A percentile compares a stretch with the other conserved stretches of the same genome.
Conservation (phyloP, 306 rosid species). For the Rosa multiflora region DNA sequence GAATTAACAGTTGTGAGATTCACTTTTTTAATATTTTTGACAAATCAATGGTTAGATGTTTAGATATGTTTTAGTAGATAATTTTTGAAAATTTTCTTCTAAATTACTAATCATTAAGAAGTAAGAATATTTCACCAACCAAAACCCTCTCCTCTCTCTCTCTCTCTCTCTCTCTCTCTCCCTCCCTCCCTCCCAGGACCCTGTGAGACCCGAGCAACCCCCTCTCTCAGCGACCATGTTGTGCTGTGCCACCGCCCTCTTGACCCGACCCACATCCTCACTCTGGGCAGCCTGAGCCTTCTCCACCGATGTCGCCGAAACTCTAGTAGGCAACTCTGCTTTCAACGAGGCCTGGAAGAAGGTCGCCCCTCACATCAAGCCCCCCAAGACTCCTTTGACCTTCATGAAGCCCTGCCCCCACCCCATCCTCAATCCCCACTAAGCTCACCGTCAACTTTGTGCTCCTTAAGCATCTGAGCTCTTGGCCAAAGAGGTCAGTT, state of each 20-base stretch:
- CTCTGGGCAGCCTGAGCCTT: slow-evolving; percentile 43
- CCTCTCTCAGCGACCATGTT: slow-evolving; percentile 46
- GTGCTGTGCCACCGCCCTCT: slow-evolving; percentile 60
- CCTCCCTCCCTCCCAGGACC: slow-evolving; percentile 89
- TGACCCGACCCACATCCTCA: slow-evolving; percentile 36
- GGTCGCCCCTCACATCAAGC: slow-evolving; percentile 56
- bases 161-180: background rate
- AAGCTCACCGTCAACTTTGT: slow-evolving; percentile 95
- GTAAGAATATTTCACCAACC: no score
- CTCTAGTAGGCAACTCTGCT: slow-evolving; percentile 25
- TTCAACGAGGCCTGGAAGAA: slow-evolving; percentile 79
- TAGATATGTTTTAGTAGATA: no score
- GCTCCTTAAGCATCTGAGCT: slow-evolving; percentile 87
- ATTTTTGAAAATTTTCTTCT: no score
- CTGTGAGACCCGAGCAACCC: slow-evolving; percentile 93
- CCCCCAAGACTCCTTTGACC: slow-evolving; percentile 71
- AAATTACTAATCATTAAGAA: no score
- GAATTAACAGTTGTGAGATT: no score
- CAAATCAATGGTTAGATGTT: no score
- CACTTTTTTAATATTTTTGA: no score
- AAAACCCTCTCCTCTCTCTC: slow-evolving; percentile 35
- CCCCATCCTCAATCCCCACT: slow-evolving; percentile 67
- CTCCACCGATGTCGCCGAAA: slow-evolving; percentile 59
- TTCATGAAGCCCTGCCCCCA: slow-evolving; percentile 77
- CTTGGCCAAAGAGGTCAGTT: slow-evolving; percentile 72